Evolutionary conservation across 495 filamentous ascomycete genomes (phyloP).

Genomic region (Neurospora tetrasperma): DNA sequence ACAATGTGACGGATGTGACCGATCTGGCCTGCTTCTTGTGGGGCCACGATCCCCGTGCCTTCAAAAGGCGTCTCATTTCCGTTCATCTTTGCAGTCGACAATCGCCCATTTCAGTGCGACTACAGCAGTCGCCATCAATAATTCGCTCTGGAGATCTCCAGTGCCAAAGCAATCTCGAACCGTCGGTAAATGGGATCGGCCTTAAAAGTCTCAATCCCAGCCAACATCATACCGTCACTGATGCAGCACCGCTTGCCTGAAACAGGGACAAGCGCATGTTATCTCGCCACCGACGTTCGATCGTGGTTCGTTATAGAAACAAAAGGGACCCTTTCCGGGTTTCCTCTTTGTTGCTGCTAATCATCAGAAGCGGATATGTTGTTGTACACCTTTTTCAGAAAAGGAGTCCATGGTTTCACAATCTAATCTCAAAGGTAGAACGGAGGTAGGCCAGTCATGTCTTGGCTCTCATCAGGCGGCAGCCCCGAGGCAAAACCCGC

Average conservation of each 20-base stretch:
- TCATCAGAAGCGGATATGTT: not conserved
- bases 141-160: not conserved
- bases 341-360: not conserved
- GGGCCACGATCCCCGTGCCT: not conserved
- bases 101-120: not conserved
- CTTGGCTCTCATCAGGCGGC: not conserved
- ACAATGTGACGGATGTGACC: not conserved
- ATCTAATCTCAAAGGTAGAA: not conserved
- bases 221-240: slow-evolving; percentile 14
- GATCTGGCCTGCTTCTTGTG: not conserved
- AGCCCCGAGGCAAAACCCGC: not conserved
- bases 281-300: not conserved
- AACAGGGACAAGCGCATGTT: not conserved
- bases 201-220: not conserved
- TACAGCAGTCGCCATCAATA: not conserved
- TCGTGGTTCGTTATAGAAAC: not conserved
- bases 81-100: not conserved
- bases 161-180: not conserved
- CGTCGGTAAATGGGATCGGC: not conserved
- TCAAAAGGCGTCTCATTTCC: not conserved
- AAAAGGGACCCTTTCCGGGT: not conserved
- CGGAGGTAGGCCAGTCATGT: not conserved
- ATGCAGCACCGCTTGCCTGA: slow-evolving; percentile 18
- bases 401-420: not conserved
- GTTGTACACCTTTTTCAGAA: not conserved